Percentiles rank a stretch among this genome's conserved stretches.
Evolutionary conservation across 495 filamentous ascomycete genomes (phyloP).

Genomic region (Aspergillus coremiiformis): DNA sequence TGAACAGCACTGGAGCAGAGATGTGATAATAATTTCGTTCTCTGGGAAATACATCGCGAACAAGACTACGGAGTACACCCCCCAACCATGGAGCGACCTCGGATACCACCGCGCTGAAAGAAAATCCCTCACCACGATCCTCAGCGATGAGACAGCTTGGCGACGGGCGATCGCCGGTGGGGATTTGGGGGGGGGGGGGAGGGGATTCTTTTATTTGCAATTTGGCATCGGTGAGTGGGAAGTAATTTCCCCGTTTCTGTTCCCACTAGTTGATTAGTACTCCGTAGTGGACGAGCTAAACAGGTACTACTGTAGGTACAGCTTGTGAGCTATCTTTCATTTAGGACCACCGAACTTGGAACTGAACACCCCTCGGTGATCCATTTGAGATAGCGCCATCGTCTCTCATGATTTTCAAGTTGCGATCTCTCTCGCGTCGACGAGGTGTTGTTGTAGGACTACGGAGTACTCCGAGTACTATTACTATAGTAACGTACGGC

Average conservation of each 20-base stretch:
- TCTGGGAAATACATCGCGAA: background rate
- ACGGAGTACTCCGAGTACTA: background rate
- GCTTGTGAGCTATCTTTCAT: background rate
- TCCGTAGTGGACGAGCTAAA: background rate
- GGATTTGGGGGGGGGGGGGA: conserved; percentile 8
- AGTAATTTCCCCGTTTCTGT: background rate
- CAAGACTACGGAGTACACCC: background rate
- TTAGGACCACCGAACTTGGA: background rate
- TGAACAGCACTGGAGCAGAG: background rate
- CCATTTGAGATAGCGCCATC: background rate
- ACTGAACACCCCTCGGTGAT: background rate
- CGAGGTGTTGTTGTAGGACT: background rate
- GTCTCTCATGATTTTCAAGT: background rate
- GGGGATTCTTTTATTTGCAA: conserved; percentile 5
- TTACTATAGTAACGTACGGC: too few relatives aligned
- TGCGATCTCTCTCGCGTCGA: background rate
- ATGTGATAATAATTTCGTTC: background rate
- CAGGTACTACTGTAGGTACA: conserved; percentile 10
- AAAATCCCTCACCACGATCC: conserved; percentile 28
- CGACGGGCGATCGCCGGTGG: conserved; percentile 22
- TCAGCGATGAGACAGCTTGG: conserved; percentile 29
- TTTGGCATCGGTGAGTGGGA: conserved; percentile 9
- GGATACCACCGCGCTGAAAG: conserved; percentile 6
- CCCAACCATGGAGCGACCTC: background rate
- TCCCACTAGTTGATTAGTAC: background rate